Evolutionary conservation across 2,329 filamentous ascomycete species (phyloP), one percentile per base, ranked within the genome.

Genomic region (Xylaria sp.): DNA sequence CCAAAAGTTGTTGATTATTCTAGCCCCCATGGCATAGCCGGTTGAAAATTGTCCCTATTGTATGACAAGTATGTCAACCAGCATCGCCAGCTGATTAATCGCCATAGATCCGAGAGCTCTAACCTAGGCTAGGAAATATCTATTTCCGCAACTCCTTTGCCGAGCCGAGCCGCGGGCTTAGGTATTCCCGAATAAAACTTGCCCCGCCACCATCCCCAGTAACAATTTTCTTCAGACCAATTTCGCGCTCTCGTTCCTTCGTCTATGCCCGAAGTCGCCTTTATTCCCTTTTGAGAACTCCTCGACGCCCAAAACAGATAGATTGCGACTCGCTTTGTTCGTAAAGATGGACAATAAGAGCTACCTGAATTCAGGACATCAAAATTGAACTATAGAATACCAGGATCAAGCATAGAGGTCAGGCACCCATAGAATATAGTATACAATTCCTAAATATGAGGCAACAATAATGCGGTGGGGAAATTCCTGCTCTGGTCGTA

Each of bases 171-270:
- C 23, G 39, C 55, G 55, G 55, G 39, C 8, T n/a, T 58, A 58
- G 20, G 36, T 58, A 43, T n/a, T 36, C 33, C 33, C 33, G 33
- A 36, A 36, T 9, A 8, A 7, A 36, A 36, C 33, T 36, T 1
- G 8, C 9, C 54, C 54, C 54, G 55, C 43, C 13, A 41, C 10
- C 33, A 7, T 10, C 55, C 39, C 15, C 43, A 25, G 54, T 23
- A 28, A 51, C 6, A 28, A 3, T 28, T 39, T 23, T 48, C 28
- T 55, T 39, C 28, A 61, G 25, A 7, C 51, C 54, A 59, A 58
- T 63, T 59, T 69, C 54, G 63, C 63, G 63, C 54, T 56, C 55
- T 69, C 67, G 63, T 67, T 63, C 55, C 41, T 63, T 66, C 67
- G 62, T 48, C 46, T 28, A 46, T 51, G 31, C 36, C 62, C 51